A percentile compares a stretch with the other conserved stretches of the same genome.
phyloP scores from a whole-genome alignment of 176 grass and related monocot genomes.

The Otatea glauca region DNA sequence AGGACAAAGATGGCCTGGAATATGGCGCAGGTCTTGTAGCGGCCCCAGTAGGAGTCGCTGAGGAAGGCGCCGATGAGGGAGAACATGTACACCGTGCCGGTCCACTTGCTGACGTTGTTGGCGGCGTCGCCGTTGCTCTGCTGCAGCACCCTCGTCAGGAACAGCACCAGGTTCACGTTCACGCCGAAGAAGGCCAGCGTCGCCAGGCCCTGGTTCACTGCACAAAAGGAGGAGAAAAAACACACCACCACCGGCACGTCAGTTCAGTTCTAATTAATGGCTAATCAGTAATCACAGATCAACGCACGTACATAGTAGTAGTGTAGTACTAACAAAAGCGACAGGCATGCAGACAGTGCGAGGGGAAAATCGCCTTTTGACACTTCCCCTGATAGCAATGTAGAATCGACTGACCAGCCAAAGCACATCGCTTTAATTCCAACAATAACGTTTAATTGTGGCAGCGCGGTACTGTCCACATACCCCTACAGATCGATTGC shows the following conservation, averaged over 20 bases:
- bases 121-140: slow-evolving; percentile 87
- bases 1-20: slow-evolving; percentile 91
- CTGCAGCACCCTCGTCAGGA: slow-evolving; percentile 86
- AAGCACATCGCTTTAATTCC: slow-evolving; percentile 33
- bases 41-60: slow-evolving; percentile 96
- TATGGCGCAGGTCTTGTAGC: slow-evolving; percentile 88
- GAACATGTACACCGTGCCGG: slow-evolving; percentile 97
- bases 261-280: neutral
- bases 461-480: neutral
- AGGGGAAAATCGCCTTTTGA: neutral
- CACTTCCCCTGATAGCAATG: slow-evolving; percentile 24
- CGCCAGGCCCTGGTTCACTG: slow-evolving; percentile 94
- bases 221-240: neutral
- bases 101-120: slow-evolving; percentile 99
- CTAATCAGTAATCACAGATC: slow-evolving; percentile 4
- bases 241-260: slow-evolving; percentile 16
- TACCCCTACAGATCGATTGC: neutral
- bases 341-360: slow-evolving; percentile 22
- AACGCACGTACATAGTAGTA: neutral
- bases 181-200: slow-evolving; percentile 97
- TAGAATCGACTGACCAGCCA: slow-evolving; percentile 25
- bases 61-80: slow-evolving; percentile 94
- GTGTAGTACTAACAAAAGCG: neutral
- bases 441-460: neutral
- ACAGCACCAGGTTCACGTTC: slow-evolving; percentile 92